These are phyloP conservation scores for Hypoxylon lenormandii DNA, from an alignment of 495 filamentous ascomycete genomes.

Conservation along the genomic window DNA sequence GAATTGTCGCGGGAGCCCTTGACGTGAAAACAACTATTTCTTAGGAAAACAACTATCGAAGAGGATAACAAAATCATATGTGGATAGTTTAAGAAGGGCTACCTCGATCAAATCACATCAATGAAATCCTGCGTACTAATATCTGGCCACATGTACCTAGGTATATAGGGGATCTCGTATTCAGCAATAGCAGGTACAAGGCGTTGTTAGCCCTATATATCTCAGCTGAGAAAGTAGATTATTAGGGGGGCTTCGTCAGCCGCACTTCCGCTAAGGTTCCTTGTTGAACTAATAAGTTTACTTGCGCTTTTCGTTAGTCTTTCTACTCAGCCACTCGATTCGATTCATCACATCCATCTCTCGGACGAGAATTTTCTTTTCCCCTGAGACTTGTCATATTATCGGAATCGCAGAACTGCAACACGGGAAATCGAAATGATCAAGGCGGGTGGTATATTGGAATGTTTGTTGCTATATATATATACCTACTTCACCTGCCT, in stretches of 20 bases:
- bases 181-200: not conserved
- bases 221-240: too few relatives aligned
- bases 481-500: not conserved
- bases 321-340: not conserved
- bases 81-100: not conserved
- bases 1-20: too few relatives aligned
- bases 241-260: not conserved
- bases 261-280: not conserved
- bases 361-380: not conserved
- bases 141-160: conserved; percentile 1
- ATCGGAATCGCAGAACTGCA: not conserved
- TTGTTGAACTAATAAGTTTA: not conserved
- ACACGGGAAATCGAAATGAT: not conserved
- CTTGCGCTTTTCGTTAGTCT: not conserved
- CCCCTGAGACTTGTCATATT: not conserved
- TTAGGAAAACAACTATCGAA: too few relatives aligned
- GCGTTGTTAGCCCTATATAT: too few relatives aligned
- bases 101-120: too few relatives aligned
- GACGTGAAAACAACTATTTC: too few relatives aligned
- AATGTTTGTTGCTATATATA: conserved; percentile 23
- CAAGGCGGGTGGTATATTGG: not conserved
- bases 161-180: not conserved
- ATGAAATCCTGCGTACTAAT: too few relatives aligned
- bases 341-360: not conserved
- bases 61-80: not conserved